Evolutionary conservation across 495 filamentous ascomycete species (phyloP), one percentile per base, ranked within the genome.

Genomic region (Aspergillus leporis): DNA sequence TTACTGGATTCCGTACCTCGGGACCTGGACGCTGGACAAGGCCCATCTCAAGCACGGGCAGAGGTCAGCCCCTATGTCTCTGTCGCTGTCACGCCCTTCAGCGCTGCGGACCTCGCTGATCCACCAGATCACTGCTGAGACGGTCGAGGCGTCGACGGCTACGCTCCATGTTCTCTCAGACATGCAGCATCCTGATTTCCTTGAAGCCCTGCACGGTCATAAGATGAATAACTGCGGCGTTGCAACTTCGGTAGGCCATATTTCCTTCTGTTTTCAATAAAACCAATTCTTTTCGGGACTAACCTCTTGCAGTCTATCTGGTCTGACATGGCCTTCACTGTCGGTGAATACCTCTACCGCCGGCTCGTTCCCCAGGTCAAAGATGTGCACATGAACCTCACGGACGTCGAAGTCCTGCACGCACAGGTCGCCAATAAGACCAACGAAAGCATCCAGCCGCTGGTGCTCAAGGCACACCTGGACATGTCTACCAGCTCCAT

Each of bases 321-420:
- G 21, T 34, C 53, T 5, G 59, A 61, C 34, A 57, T 61, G 14
- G 59, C 47, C n/a, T 32, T 53, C 9, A 61, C 59, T 13, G 16
- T 61, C 7, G 53, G 25, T 31, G 45, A 46, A 13, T 18, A 61
- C 21, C 51, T 61, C 23, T 51, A 10, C 23, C 25, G 6, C n/a
- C 5, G 36, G 19, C 12, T 7, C 19, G 50, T 19, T 34, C 34
- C 34, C 2, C 9, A 36, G 9, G 34, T 10, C 9, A 10, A 36
- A 8, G 13, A 10, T 10, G 9, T 14, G 34, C 34, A 74, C 10
- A 73, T 85, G 62, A 80, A 87, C 58, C 78, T 86, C 43, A 74
- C 76, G 14, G 65, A 85, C n/a, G 83, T 89, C 82, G 74, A 81
- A 56, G 83, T 87, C 1, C 77, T 79, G 19, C 87, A 87, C 69